Evolutionary conservation across 2,329 filamentous ascomycete species (phyloP).

Genomic region (Apiospora saccharicola): DNA sequence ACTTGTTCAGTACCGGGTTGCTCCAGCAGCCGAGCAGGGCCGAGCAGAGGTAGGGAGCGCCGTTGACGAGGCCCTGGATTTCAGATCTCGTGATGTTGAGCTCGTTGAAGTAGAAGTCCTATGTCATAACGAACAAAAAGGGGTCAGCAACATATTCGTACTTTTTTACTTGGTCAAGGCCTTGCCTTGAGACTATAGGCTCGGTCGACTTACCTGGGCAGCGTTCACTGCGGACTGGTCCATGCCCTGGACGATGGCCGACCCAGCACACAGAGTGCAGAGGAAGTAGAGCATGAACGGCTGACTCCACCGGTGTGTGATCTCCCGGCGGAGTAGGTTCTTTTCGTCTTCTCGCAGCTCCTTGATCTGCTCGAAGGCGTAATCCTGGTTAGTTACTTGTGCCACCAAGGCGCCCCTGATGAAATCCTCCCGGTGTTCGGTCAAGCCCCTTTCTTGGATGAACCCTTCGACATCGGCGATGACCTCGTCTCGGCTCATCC

Average conservation of each 20-base stretch:
- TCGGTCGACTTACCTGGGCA: constrained; percentile 57
- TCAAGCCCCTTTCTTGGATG: constrained; percentile 44
- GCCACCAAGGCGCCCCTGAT: constrained; percentile 34
- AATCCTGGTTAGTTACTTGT: constrained; percentile 47
- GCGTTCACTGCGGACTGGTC: constrained; percentile 74
- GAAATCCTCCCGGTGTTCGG: constrained; percentile 52
- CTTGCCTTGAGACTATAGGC: not conserved
- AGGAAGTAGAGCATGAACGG: constrained; percentile 69
- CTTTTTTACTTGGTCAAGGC: not conserved
- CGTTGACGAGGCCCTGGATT: constrained; percentile 68
- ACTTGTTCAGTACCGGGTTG: constrained; percentile 60
- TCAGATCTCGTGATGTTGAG: constrained; percentile 65
- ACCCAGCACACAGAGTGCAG: constrained; percentile 53
- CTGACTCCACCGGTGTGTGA: constrained; percentile 72
- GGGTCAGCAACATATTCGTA: not conserved
- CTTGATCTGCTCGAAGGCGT: constrained; percentile 53
- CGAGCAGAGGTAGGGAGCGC: constrained; percentile 68
- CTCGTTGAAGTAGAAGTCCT: constrained; percentile 60
- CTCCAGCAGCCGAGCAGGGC: constrained; percentile 75
- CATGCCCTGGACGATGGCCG: constrained; percentile 73
- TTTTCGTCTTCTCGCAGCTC: constrained; percentile 63
- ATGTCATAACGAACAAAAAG: not conserved
- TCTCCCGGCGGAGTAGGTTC: constrained; percentile 62
- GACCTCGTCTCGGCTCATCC: constrained; percentile 28
- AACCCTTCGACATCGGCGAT: constrained; percentile 46